Conservation (phyloP, 1,139 yeast species). For the Suhomyces bolitotheri region DNA sequence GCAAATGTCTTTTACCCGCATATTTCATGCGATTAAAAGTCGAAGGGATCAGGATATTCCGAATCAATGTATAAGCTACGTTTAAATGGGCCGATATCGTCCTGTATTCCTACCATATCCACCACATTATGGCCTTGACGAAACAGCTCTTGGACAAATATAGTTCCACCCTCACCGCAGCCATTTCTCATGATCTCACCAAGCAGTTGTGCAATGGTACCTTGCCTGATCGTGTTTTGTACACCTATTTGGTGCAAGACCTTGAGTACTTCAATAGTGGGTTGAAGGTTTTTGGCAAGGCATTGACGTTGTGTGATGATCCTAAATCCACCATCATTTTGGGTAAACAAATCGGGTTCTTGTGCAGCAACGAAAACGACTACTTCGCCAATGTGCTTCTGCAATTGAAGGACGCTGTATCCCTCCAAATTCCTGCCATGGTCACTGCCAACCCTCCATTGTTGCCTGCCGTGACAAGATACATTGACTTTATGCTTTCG, state of each 20-base stretch:
- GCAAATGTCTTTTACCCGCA: not conserved
- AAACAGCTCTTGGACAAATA: conserved; percentile 26
- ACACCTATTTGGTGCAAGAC: conserved; percentile 51
- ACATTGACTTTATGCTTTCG: conserved; percentile 35
- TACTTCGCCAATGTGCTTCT: conserved; percentile 42
- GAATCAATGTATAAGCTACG: no score
- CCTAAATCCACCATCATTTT: conserved; percentile 35
- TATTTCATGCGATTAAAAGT: not conserved
- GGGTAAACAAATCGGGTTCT: conserved; percentile 53
- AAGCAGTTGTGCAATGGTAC: conserved; percentile 49
- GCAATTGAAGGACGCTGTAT: conserved; percentile 26
- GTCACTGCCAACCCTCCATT: conserved; percentile 15
- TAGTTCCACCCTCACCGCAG: conserved; percentile 21
- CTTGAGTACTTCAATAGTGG: conserved; percentile 47
- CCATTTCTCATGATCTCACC: conserved; percentile 47
- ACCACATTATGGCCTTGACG: no score
- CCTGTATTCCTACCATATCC: no score
- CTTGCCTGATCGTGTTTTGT: conserved; percentile 41
- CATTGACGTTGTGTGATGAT: conserved; percentile 46
- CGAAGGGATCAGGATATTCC: no score
- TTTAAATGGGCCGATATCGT: no score
- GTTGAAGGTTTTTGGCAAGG: conserved; percentile 44
- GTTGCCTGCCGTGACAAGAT: conserved; percentile 38
- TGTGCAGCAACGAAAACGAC: conserved; percentile 49
- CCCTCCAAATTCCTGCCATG: conserved; percentile 23